phyloP scores from a whole-genome alignment of 257 asterid species.

The Jasminum sambac region DNA sequence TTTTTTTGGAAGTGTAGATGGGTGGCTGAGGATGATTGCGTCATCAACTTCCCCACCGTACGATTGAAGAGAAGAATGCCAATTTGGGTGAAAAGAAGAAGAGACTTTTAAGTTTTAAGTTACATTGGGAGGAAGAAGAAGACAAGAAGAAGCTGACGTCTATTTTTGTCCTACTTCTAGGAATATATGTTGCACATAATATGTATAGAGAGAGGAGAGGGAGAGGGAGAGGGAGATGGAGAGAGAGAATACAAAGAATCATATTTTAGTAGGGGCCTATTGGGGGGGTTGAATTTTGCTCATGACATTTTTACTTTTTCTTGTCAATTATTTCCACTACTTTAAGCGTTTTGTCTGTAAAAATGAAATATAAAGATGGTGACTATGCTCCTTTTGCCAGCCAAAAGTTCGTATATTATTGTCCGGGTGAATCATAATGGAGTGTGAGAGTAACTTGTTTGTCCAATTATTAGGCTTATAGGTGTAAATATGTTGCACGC shows the following conservation, averaged over 20 bases:
- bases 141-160: slow-evolving; percentile 24
- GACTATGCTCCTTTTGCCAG: slow-evolving; percentile 32
- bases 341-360: slow-evolving; percentile 10
- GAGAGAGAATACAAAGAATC: too few species aligned
- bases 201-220: slow-evolving; percentile 12
- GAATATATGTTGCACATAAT: slow-evolving; percentile 2
- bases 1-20: slow-evolving; percentile 51
- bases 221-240: too few species aligned
- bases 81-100: slow-evolving; percentile 63
- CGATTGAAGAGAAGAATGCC: slow-evolving; percentile 86
- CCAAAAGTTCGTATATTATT: slow-evolving; percentile 38
- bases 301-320: background rate
- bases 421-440: slow-evolving; percentile 22
- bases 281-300: slow-evolving; percentile 2
- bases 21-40: slow-evolving; percentile 78
- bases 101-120: slow-evolving; percentile 1
- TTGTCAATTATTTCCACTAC: background rate
- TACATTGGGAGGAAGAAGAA: slow-evolving; percentile 15
- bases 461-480: background rate
- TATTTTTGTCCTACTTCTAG: slow-evolving; percentile 23
- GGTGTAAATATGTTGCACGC: background rate
- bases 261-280: background rate
- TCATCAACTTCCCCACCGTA: slow-evolving; percentile 80
- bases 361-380: slow-evolving; percentile 6
- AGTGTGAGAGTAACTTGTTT: slow-evolving; percentile 4